Evolutionary conservation across 192 early-diverging fungal genomes (phyloP), one percentile per base, ranked within the genome.

Genomic region (Dissophora globulifera): DNA sequence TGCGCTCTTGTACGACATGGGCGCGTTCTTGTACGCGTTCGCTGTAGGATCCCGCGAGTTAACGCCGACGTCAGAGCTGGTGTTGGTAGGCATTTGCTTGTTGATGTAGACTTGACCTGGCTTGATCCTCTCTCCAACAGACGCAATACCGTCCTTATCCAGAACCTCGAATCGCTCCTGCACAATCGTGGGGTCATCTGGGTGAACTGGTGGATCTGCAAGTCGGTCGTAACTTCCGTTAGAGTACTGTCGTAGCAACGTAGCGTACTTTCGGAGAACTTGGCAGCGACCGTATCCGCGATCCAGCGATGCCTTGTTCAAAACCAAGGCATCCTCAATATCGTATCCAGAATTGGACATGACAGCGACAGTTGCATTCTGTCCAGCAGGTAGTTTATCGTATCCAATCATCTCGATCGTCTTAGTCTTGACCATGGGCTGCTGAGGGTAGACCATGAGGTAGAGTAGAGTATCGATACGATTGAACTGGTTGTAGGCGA

Each of bases 321-420:
- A 72, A 11, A 98, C 93, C 68, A 98, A 78, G 12, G 97, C 95
- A 90, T 99, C 97, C 83, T 99, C 97, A 84, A 97, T 96, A 89
- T 99, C 94, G 81, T 99, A 99, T 45, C 96, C 97, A 58, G 90
- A 93, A 66, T 96, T 97, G 85, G 88, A 92, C 96, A 99, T 98
- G 46, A 99, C 95, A 45, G 95, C 94, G 12, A 99, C 94, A 3
- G 91, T 96, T 17, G 94, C 97, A 60, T 94, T 94, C 79, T 93
- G 92, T 43, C 91, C 92, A 5, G 93, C 91, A 45, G 91, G 92
- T 52, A 93, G 80, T 81, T 97, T 97, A 79, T 99, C 94, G 72
- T 94, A 97, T 45, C 93, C 93, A 83, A 99, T 97, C 68, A 99
- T 82, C 79, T 99, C 96, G 67, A 98, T 99, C 11, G 95, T 97